Conservation (phyloP, 192 early-diverging fungal species). For the Coemansia sp. region DNA sequence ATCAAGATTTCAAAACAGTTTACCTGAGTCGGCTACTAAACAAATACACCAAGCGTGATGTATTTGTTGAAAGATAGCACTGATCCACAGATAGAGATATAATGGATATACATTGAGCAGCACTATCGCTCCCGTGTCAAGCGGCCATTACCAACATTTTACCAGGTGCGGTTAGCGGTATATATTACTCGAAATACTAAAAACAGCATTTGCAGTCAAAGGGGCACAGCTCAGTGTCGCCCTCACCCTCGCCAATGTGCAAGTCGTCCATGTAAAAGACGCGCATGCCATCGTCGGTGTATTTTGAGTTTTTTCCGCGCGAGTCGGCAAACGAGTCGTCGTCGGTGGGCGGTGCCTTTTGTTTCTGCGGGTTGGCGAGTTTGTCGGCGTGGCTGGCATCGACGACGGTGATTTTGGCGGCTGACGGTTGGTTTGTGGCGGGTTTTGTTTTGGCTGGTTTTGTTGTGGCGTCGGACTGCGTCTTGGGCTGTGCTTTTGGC, state of each 20-base stretch:
- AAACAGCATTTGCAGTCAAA: conserved; percentile 50
- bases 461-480: no score
- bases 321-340: conserved; percentile 29
- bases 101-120: no score
- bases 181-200: conserved; percentile 9
- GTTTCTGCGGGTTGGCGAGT: background rate
- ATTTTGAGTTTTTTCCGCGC: conserved; percentile 39
- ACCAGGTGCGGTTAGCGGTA: no score
- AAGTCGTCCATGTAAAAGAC: conserved; percentile 48
- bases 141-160: no score
- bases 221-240: conserved; percentile 38
- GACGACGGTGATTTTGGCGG: conserved; percentile 5
- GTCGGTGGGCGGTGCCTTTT: conserved; percentile 17
- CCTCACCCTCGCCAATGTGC: conserved; percentile 44
- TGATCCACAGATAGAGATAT: no score
- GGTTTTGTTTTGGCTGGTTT: no score
- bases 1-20: no score
- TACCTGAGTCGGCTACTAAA: no score
- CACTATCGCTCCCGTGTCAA: no score
- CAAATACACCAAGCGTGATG: no score
- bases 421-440: background rate
- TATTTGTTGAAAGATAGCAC: no score
- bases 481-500: no score
- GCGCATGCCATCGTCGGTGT: conserved; percentile 45
- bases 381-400: conserved; percentile 26